These are phyloP conservation scores for Saccharomyces mikatae DNA, from an alignment of 805 yeast genomes.

Conservation along the genomic window DNA sequence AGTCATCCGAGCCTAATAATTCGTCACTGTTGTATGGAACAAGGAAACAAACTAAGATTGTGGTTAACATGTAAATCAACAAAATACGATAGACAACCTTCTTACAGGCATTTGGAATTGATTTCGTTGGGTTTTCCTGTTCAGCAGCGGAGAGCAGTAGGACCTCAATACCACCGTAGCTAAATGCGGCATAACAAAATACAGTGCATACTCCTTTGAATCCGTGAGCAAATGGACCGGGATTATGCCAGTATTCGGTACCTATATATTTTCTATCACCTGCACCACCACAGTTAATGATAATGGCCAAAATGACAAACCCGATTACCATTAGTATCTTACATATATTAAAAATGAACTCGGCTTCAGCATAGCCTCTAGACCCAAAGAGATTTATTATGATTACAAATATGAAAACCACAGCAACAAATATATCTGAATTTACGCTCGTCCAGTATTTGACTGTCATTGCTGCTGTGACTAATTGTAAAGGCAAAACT, in stretches of 20 bases:
- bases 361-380: constrained; percentile 47
- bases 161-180: constrained; percentile 64
- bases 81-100: constrained; percentile 52
- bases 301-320: constrained; percentile 44
- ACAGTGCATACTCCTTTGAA: constrained; percentile 58
- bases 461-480: constrained; percentile 47
- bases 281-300: constrained; percentile 40
- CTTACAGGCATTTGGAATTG: constrained; percentile 54
- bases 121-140: constrained; percentile 40
- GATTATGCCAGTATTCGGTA: constrained; percentile 39
- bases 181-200: constrained; percentile 64
- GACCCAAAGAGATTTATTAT: constrained; percentile 44
- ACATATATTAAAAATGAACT: constrained; percentile 38
- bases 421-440: constrained; percentile 23
- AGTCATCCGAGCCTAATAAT: constrained; percentile 44
- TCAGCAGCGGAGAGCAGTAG: constrained; percentile 69
- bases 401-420: constrained; percentile 31
- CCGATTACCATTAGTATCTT: constrained; percentile 39
- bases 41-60: constrained; percentile 51
- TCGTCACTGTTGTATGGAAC: constrained; percentile 56
- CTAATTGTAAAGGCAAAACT: constrained; percentile 47
- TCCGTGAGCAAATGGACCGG: constrained; percentile 47
- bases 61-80: constrained; percentile 48
- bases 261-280: constrained; percentile 39
- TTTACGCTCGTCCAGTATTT: constrained; percentile 36